Percentiles rank a stretch among this genome's conserved stretches.
Evolutionary conservation across 2,329 filamentous ascomycete genomes (phyloP).

Genomic region (Alternaria incomplexa): DNA sequence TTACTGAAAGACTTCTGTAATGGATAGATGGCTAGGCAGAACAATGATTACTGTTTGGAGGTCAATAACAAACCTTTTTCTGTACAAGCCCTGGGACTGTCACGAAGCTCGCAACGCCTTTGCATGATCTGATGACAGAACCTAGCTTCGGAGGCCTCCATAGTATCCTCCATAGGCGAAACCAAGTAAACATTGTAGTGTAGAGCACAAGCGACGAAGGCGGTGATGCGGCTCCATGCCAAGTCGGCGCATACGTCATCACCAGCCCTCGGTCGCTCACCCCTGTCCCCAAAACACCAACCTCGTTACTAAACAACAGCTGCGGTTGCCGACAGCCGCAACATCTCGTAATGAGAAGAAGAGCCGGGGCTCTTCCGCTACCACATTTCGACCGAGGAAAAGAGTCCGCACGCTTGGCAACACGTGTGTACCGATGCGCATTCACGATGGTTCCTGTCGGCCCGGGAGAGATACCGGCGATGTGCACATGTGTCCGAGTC

Average conservation of each 20-base stretch:
- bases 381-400: conserved; percentile 11
- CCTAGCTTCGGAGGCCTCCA: background rate
- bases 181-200: background rate
- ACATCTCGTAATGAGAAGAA: conserved; percentile 3
- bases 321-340: background rate
- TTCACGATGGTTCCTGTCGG: background rate
- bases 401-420: conserved; percentile 8
- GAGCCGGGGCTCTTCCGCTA: conserved; percentile 7
- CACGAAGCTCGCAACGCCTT: background rate
- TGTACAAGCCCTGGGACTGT: background rate
- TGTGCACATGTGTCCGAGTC: conserved; percentile 1
- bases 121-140: background rate
- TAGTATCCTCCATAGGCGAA: background rate
- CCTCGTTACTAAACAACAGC: background rate
- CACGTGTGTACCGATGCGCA: background rate
- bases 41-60: background rate
- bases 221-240: conserved; percentile 9
- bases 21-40: background rate
- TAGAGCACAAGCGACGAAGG: background rate
- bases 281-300: conserved; percentile 1
- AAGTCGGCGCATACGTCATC: conserved; percentile 23
- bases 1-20: background rate
- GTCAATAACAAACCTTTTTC: background rate
- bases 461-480: conserved; percentile 18
- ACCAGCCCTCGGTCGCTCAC: conserved; percentile 14